Evolutionary conservation across 2,329 filamentous ascomycete species (phyloP).

Genomic region (Fusarium agapanthi): DNA sequence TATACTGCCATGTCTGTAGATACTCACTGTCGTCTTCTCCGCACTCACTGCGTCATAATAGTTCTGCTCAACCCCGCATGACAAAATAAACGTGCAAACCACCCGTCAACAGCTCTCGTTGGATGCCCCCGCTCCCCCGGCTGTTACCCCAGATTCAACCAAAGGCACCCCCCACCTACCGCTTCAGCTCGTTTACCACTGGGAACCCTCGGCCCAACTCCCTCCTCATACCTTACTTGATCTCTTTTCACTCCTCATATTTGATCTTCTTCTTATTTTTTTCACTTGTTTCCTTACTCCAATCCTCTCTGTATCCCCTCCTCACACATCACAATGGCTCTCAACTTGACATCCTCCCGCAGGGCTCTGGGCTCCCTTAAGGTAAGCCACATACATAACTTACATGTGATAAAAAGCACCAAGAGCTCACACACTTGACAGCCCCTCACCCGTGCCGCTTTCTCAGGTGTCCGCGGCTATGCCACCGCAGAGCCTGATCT

Average conservation of each 20-base stretch:
- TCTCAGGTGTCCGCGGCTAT: slow-evolving; percentile 64
- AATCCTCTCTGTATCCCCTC: neutral
- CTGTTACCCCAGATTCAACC: slow-evolving; percentile 38
- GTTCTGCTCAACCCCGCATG: slow-evolving; percentile 21
- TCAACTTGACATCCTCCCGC: slow-evolving; percentile 69
- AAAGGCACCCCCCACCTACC: slow-evolving; percentile 20
- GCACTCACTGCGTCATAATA: slow-evolving; percentile 3
- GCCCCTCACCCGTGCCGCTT: slow-evolving; percentile 46
- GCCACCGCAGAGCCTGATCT: slow-evolving; percentile 86
- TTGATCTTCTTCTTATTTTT: neutral
- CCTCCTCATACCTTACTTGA: slow-evolving; percentile 5
- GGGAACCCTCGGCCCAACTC: slow-evolving; percentile 39
- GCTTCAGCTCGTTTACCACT: slow-evolving; percentile 38
- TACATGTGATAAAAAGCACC: slow-evolving; percentile 1
- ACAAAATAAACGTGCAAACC: slow-evolving; percentile 26
- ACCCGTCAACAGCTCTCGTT: neutral
- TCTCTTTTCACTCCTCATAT: neutral
- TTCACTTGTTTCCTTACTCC: neutral
- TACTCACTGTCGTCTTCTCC: slow-evolving; percentile 10
- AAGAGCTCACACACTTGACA: slow-evolving; percentile 17
- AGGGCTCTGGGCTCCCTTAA: slow-evolving; percentile 71
- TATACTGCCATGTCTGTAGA: neutral
- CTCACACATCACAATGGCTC: slow-evolving; percentile 62
- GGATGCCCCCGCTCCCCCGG: slow-evolving; percentile 35
- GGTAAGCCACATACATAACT: slow-evolving; percentile 54